These are phyloP conservation scores for Candida schatavii DNA, from an alignment of 805 yeast genomes.

Conservation along the genomic window DNA sequence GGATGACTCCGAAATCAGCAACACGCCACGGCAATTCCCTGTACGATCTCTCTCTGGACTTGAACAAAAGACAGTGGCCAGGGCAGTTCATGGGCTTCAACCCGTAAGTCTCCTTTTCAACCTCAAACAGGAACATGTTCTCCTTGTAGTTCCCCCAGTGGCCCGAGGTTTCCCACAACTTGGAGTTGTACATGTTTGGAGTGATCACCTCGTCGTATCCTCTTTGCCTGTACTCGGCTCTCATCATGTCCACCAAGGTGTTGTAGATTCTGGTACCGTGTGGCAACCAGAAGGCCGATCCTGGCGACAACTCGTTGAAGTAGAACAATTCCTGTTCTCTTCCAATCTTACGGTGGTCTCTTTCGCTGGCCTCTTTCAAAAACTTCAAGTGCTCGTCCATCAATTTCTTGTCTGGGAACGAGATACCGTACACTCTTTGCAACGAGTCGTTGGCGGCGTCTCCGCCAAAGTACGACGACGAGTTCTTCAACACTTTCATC, in stretches of 20 bases:
- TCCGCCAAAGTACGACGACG: conserved; percentile 94
- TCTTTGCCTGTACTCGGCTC: conserved; percentile 83
- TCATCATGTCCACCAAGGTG: conserved; percentile 73
- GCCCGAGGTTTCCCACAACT: conserved; percentile 98
- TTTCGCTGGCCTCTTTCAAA: conserved; percentile 90
- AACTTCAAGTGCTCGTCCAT: conserved; percentile 95
- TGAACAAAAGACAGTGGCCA: conserved; percentile 91
- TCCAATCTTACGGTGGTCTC: conserved; percentile 97
- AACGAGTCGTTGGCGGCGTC: conserved; percentile 89
- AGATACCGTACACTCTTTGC: conserved; percentile 96
- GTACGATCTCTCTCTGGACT: conserved; percentile 90
- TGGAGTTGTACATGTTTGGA: conserved; percentile 97
- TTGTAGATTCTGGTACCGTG: conserved; percentile 98
- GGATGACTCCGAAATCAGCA: conserved; percentile 96
- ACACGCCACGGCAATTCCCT: conserved; percentile 98
- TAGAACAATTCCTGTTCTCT: conserved; percentile 92
- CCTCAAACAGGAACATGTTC: conserved; percentile 95
- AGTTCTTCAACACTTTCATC: conserved; percentile 89
- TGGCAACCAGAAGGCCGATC: conserved; percentile 98
- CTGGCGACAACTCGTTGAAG: conserved; percentile 97
- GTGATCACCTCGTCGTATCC: conserved; percentile 98
- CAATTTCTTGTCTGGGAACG: conserved; percentile 96
- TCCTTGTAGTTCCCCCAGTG: conserved; percentile 98
- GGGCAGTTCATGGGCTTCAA: conserved; percentile 94
- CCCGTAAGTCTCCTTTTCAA: conserved; percentile 93